Evolutionary conservation across 495 filamentous ascomycete genomes (phyloP).

Genomic region (Usnea hakonensis): DNA sequence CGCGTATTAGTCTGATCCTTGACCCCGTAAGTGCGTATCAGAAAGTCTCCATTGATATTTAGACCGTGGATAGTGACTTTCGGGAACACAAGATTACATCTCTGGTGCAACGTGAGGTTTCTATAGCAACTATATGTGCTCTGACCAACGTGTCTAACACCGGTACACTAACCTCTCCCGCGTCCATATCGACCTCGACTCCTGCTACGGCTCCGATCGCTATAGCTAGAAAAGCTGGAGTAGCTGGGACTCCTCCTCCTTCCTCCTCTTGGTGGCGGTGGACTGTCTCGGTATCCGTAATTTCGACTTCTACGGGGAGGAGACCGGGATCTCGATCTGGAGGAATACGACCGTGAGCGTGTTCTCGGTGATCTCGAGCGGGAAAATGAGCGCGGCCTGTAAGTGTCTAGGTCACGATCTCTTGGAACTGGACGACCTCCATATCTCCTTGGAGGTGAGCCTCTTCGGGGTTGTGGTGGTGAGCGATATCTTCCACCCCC

Average conservation of each 20-base stretch:
- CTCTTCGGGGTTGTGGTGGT: constrained; percentile 28
- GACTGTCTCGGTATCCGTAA: constrained; percentile 29
- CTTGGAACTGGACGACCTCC: constrained; percentile 28
- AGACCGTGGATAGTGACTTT: not conserved
- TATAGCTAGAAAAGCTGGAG: constrained; percentile 45
- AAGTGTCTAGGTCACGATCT: constrained; percentile 41
- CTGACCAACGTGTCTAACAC: not conserved
- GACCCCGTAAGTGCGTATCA: not conserved
- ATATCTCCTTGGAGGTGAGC: constrained; percentile 33
- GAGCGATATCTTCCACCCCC: constrained; percentile 21
- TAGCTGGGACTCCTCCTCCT: constrained; percentile 47
- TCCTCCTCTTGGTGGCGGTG: constrained; percentile 29
- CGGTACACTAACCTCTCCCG: constrained; percentile 2
- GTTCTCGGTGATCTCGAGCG: constrained; percentile 39
- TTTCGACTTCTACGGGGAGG: constrained; percentile 28
- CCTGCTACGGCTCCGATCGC: constrained; percentile 39
- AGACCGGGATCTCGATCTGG: constrained; percentile 22
- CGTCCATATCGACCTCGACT: constrained; percentile 34
- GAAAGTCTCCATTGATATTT: not conserved
- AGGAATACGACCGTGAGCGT: constrained; percentile 24
- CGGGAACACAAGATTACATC: not conserved
- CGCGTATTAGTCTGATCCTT: not conserved
- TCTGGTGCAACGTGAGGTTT: not conserved
- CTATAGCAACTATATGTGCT: not conserved
- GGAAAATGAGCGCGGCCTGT: constrained; percentile 41